Percentiles rank a stretch among this genome's conserved stretches.
Conservation (phyloP, 2,329 filamentous ascomycete species). For the Paramyrothecium sp. region DNA sequence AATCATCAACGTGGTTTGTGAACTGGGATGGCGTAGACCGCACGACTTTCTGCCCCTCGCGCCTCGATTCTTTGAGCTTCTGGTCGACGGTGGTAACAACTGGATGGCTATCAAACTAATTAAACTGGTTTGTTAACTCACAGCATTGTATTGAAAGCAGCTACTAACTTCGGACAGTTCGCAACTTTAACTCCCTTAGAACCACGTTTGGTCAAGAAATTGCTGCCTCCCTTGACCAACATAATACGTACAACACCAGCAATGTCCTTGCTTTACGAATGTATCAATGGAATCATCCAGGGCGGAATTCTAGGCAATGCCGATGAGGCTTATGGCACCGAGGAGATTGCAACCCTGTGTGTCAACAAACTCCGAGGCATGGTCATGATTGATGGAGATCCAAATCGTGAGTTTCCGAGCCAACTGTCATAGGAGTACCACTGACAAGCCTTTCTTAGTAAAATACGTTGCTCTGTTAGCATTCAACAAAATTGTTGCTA, state of each 20-base stretch:
- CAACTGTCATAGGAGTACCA: not conserved
- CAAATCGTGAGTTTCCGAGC: conserved; percentile 67
- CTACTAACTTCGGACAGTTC: conserved; percentile 60
- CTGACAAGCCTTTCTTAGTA: conserved; percentile 49
- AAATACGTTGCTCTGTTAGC: conserved; percentile 96
- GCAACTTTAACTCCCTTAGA: conserved; percentile 91
- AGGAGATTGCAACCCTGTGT: conserved; percentile 89
- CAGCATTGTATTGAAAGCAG: not conserved
- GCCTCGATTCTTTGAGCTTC: conserved; percentile 84
- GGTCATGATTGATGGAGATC: conserved; percentile 89
- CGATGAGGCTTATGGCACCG: conserved; percentile 76
- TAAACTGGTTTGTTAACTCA: conserved; percentile 66
- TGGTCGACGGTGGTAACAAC: conserved; percentile 92
- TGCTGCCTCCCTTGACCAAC: conserved; percentile 85
- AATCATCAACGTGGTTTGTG: conserved; percentile 95
- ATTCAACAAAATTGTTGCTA: conserved; percentile 90
- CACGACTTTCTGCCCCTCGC: conserved; percentile 92
- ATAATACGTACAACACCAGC: conserved; percentile 93
- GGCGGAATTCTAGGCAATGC: conserved; percentile 86
- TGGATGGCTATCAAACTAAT: conserved; percentile 99
- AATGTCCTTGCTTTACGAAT: conserved; percentile 98
- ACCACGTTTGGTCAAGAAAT: conserved; percentile 84
- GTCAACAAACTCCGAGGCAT: conserved; percentile 91
- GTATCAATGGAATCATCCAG: conserved; percentile 97
- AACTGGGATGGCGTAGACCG: conserved; percentile 89